Evolutionary conservation across 306 rosid genomes (phyloP), one percentile per base, ranked within the genome.

Genomic region (Gastrolobium bilobum): DNA sequence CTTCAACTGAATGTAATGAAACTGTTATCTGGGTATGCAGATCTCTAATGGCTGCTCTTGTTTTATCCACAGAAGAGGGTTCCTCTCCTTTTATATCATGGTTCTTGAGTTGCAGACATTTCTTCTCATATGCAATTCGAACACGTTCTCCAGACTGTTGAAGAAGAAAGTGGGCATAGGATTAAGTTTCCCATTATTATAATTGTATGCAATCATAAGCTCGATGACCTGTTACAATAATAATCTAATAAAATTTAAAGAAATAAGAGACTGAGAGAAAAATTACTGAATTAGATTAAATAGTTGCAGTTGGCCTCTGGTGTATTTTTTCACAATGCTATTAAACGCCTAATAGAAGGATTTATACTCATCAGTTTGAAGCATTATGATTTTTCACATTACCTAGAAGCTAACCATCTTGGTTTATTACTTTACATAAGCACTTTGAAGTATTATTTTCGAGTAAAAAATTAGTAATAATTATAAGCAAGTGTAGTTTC

Each of bases 1-100:
- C 90, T 86, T 91, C 99, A 65, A 93, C 87, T 3, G 98, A 87
- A 83, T 91, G 99, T 78, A 93, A 91, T 62, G 99, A 95, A 90
- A 95, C 94, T 73, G 87, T 91, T 71, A 95, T 91, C 86, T 86
- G 94, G 10, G 98, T 89, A 59, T 87, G 93, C 73, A 95, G 86
- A 84, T 93, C 98, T 89, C 91, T 84, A 35, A 91, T 90, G 76
- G 87, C 57, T 47, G 71, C 84, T 82, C 96, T 93, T 76, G 93
- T 95, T 84, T 90, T 95, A 70, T 91, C 96, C 58, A 88, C 53
- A 4, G 85, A 75, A 81, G 91, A 80, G 52, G 91, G 88, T 60
- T 90, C 96, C 59, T 85, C 94, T 59, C 97, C 96, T 78, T 89
- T 88, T 10, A 80, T 84, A 67, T 91, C 97, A 78, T 89, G 96